A percentile compares a stretch with the other conserved stretches of the same genome.
These are phyloP conservation scores for Gastrolobium bilobum DNA, from an alignment of 306 rosid species.

Conservation along the genomic window DNA sequence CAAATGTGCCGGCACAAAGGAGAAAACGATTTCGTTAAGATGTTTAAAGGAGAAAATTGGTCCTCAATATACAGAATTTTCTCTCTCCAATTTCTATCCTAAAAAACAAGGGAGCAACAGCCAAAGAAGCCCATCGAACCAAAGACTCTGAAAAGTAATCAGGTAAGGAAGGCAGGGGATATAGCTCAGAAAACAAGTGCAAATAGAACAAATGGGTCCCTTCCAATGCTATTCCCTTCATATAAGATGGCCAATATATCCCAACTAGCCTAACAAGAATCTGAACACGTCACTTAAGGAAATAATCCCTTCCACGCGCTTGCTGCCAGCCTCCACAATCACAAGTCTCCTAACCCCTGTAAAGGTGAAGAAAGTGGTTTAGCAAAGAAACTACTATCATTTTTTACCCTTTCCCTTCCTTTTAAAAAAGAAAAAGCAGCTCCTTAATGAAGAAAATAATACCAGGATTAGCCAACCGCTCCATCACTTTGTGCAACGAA, in stretches of 20 bases:
- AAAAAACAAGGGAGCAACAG: conserved; percentile 46
- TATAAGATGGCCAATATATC: conserved; percentile 33
- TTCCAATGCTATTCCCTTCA: conserved; percentile 40
- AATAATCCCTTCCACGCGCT: conserved; percentile 89
- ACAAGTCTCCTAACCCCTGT: conserved; percentile 89
- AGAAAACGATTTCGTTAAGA: conserved; percentile 44
- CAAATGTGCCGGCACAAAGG: conserved; percentile 64
- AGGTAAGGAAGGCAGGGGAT: conserved; percentile 49
- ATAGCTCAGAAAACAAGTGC: conserved; percentile 51
- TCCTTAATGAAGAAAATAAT: conserved; percentile 41
- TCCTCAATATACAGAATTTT: conserved; percentile 71
- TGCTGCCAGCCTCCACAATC: conserved; percentile 92
- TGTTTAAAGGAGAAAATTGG: conserved; percentile 47
- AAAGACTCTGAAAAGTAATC: conserved; percentile 46
- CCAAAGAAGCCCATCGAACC: conserved; percentile 48
- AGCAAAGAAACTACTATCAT: conserved; percentile 11
- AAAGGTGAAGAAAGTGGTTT: conserved; percentile 39
- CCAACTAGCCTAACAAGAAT: conserved; percentile 74
- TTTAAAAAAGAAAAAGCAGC: neutral
- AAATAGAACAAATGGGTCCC: conserved; percentile 46
- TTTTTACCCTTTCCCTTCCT: neutral
- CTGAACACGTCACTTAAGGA: conserved; percentile 82
- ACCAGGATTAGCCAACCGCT: conserved; percentile 83
- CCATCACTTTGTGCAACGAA: conserved; percentile 81
- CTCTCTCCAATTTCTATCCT: conserved; percentile 62